A percentile compares a stretch with the other conserved stretches of the same genome.
Conservation (phyloP, 208 protist genomes). For the Leishmania gerbilli region DNA sequence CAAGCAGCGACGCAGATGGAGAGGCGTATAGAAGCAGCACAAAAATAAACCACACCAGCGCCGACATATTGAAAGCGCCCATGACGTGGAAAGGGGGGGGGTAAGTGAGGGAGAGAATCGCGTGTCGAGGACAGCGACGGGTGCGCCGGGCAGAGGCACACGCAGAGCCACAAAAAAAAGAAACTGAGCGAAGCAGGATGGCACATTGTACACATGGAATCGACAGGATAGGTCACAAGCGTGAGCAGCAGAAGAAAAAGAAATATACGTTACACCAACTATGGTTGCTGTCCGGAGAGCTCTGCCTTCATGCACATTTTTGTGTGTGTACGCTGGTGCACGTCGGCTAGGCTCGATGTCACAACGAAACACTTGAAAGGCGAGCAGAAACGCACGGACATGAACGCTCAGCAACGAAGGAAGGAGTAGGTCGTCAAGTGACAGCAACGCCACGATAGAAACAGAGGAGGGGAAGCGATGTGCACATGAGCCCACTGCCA, state of each 20-base stretch:
- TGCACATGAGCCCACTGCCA: background rate
- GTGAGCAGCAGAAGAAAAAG: background rate
- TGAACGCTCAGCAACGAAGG: background rate
- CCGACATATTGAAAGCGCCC: background rate
- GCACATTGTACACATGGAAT: background rate
- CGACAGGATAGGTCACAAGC: background rate
- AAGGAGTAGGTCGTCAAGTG: background rate
- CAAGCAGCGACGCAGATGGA: background rate
- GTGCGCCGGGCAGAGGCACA: background rate
- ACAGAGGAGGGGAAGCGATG: background rate
- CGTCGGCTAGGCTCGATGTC: background rate
- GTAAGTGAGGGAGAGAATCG: background rate
- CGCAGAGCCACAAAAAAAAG: too few relatives aligned
- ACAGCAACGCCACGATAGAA: background rate
- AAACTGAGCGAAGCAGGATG: too few relatives aligned
- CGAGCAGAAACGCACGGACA: background rate
- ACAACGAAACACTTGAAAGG: background rate
- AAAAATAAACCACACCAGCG: slow-evolving; percentile 2
- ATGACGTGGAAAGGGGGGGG: background rate
- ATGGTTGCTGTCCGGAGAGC: background rate
- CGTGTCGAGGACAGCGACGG: background rate
- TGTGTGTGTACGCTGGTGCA: background rate
- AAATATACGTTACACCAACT: background rate
- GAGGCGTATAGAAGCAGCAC: background rate
- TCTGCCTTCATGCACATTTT: background rate